Evolutionary conservation across 768 basidiomycete species (phyloP).

Genomic region (Boletus vermiculosoides): DNA sequence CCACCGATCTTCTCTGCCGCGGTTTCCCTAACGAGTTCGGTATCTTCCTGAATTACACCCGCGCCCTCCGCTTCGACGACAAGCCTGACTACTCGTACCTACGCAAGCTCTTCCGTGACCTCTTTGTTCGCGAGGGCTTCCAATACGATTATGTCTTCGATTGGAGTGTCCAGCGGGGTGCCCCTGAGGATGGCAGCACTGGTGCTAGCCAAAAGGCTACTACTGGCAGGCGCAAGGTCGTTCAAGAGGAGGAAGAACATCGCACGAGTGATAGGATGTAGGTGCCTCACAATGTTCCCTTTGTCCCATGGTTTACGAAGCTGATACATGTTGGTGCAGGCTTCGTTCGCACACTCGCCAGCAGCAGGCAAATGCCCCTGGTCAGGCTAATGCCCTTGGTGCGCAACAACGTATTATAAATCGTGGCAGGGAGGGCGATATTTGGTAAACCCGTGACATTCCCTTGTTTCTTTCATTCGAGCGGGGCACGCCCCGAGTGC

Average conservation of each 20-base stretch:
- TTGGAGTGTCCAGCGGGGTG: slow-evolving; percentile 86
- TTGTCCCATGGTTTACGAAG: slow-evolving; percentile 8
- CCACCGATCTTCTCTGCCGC: slow-evolving; percentile 94
- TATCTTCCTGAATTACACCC: slow-evolving; percentile 98
- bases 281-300: slow-evolving; percentile 35
- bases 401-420: slow-evolving; percentile 43
- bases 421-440: slow-evolving; percentile 44
- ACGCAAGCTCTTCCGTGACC: slow-evolving; percentile 97
- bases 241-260: slow-evolving; percentile 84
- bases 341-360: slow-evolving; percentile 86
- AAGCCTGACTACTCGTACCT: slow-evolving; percentile 99
- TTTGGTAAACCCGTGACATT: slow-evolving; percentile 40
- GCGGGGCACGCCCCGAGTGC: slow-evolving; percentile 43
- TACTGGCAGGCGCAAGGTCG: slow-evolving; percentile 71
- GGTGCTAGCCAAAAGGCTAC: slow-evolving; percentile 61
- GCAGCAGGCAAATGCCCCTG: slow-evolving; percentile 58
- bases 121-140: slow-evolving; percentile 96
- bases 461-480: slow-evolving; percentile 34
- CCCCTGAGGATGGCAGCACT: slow-evolving; percentile 62
- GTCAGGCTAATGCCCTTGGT: slow-evolving; percentile 50
- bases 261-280: slow-evolving; percentile 82
- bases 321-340: slow-evolving; percentile 42
- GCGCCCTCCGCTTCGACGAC: slow-evolving; percentile 98
- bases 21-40: slow-evolving; percentile 99
- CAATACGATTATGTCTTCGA: slow-evolving; percentile 99